Conservation (phyloP, 495 filamentous ascomycete genomes). For the Cercophora samala region DNA sequence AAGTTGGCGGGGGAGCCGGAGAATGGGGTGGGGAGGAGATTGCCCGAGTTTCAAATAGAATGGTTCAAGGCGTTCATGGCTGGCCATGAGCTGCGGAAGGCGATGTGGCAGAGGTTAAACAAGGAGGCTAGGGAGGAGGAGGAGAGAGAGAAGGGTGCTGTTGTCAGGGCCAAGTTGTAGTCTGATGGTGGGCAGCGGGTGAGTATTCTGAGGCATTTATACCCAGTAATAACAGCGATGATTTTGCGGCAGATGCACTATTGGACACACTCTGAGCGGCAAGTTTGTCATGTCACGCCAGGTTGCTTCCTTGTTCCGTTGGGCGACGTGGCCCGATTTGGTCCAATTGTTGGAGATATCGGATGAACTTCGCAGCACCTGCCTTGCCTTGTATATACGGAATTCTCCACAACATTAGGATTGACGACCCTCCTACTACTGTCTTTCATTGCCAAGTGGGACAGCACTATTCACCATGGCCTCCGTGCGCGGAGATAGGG, state of each 20-base stretch:
- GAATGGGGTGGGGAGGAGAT: conserved; percentile 35
- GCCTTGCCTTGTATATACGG: background rate
- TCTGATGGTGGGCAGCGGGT: too few species aligned
- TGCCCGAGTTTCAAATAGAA: conserved; percentile 47
- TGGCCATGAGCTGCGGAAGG: conserved; percentile 47
- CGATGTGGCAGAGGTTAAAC: conserved; percentile 49
- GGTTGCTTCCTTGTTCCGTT: background rate
- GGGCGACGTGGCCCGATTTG: background rate
- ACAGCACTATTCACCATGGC: background rate
- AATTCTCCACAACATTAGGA: background rate
- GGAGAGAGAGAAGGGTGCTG: background rate
- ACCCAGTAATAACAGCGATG: background rate
- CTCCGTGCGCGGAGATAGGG: background rate
- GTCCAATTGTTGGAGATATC: background rate
- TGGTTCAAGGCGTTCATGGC: conserved; percentile 51
- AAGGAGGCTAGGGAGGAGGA: conserved; percentile 24
- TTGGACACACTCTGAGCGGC: too few species aligned
- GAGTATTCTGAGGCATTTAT: background rate
- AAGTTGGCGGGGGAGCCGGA: conserved; percentile 46
- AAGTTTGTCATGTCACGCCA: background rate
- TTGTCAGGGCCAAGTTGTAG: conserved; percentile 13
- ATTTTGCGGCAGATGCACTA: background rate
- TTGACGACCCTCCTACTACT: too few species aligned
- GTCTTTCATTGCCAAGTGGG: background rate
- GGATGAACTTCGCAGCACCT: background rate